phyloP scores from a whole-genome alignment of 176 grass and related monocot genomes.

The Musa schizocarpa region DNA sequence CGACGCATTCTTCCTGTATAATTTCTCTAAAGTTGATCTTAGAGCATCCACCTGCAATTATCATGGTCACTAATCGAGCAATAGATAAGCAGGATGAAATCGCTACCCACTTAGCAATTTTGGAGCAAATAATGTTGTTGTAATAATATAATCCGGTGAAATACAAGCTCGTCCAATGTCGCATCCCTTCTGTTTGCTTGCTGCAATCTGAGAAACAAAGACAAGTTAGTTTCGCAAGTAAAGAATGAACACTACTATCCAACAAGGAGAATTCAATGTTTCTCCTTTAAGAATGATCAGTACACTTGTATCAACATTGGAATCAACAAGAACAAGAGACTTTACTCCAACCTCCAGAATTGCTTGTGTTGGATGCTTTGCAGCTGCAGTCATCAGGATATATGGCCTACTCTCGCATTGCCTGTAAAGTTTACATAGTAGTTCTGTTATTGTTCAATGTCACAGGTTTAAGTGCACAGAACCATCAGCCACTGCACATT shows the following conservation, averaged over 20 bases:
- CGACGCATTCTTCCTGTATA: conserved; percentile 71
- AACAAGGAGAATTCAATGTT: too few species aligned
- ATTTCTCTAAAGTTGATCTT: conserved; percentile 52
- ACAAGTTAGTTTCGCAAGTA: background rate
- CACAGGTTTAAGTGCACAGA: background rate
- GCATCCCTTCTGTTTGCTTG: conserved; percentile 76
- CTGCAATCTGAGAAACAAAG: conserved; percentile 36
- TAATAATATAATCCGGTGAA: conserved; percentile 90
- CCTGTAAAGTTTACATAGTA: conserved; percentile 29
- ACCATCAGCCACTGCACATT: too few species aligned
- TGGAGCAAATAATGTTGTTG: conserved; percentile 74
- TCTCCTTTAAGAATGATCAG: background rate
- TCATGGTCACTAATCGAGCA: conserved; percentile 2
- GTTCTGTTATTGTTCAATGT: background rate
- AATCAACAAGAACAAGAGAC: conserved; percentile 28
- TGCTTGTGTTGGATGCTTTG: conserved; percentile 81
- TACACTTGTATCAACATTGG: conserved; percentile 67
- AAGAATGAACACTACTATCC: conserved; percentile 11
- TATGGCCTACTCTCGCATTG: conserved; percentile 50
- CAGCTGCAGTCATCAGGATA: conserved; percentile 71
- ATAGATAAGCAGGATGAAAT: background rate
- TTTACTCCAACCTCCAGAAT: conserved; percentile 30
- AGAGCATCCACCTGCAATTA: conserved; percentile 49
- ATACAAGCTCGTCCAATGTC: conserved; percentile 91
- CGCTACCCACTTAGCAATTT: conserved; percentile 63